Percentiles rank a stretch among this genome's conserved stretches.
These are phyloP conservation scores for Tolypocladium pustulatum DNA, from an alignment of 2,329 filamentous ascomycete genomes.

Conservation along the genomic window DNA sequence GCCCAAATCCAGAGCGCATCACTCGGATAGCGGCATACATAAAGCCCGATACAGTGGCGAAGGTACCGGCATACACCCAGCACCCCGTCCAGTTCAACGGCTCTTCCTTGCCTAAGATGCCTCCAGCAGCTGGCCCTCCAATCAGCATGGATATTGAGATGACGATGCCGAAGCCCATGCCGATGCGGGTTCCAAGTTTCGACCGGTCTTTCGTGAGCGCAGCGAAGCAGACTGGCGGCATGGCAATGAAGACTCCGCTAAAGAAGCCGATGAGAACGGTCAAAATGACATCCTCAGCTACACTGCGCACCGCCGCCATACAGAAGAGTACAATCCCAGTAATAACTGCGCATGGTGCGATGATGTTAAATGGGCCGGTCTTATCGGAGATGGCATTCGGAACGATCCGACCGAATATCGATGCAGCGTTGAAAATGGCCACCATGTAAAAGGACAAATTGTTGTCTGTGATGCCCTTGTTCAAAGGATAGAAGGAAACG, in stretches of 20 bases:
- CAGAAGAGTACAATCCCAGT: slow-evolving; percentile 22
- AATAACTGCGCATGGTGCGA: slow-evolving; percentile 15
- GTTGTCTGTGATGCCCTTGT: slow-evolving; percentile 16
- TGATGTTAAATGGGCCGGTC: slow-evolving; percentile 24
- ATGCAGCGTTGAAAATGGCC: slow-evolving; percentile 35
- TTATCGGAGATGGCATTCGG: slow-evolving; percentile 25
- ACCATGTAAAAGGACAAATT: slow-evolving; percentile 29
- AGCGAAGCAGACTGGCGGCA: slow-evolving; percentile 28
- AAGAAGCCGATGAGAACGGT: slow-evolving; percentile 29
- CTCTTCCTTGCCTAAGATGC: slow-evolving; percentile 12
- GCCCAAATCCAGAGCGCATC: background rate
- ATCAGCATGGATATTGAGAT: slow-evolving; percentile 19
- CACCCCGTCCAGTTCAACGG: slow-evolving; percentile 11
- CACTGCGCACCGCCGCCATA: slow-evolving; percentile 21
- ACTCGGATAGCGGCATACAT: background rate
- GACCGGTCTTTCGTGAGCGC: slow-evolving; percentile 26
- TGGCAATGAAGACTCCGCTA: slow-evolving; percentile 28
- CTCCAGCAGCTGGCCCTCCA: slow-evolving; percentile 24
- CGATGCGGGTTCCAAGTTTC: slow-evolving; percentile 31
- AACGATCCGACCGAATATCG: slow-evolving; percentile 32
- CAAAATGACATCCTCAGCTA: slow-evolving; percentile 21
- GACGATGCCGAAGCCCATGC: slow-evolving; percentile 21
- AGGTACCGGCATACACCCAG: slow-evolving; percentile 8
- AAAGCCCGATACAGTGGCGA: background rate
- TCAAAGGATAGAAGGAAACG: slow-evolving; percentile 23